Conservation (phyloP, 1,139 yeast species). For the Saccharomyces pastorianus region DNA sequence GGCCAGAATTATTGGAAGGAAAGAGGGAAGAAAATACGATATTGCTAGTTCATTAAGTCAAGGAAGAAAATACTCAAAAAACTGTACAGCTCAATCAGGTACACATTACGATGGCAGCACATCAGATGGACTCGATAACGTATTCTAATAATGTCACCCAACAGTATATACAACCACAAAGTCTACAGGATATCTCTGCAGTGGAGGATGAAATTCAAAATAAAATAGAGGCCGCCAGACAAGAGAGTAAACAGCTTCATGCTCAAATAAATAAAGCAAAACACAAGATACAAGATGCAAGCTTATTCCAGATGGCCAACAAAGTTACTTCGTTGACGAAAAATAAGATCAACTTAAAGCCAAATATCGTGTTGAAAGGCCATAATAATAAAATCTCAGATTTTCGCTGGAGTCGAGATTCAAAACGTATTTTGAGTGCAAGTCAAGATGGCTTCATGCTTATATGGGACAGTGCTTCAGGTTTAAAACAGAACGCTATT, state of each 20-base stretch:
- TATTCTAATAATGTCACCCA: background rate
- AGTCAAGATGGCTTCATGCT: conserved; percentile 84
- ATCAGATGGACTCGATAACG: background rate
- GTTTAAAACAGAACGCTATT: conserved; percentile 64
- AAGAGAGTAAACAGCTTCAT: conserved; percentile 42
- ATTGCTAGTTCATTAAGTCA: background rate
- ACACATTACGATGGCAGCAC: background rate
- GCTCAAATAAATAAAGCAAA: conserved; percentile 43
- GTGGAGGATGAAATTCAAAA: conserved; percentile 22
- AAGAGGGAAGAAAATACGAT: background rate
- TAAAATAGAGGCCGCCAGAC: conserved; percentile 36
- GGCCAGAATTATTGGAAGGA: background rate
- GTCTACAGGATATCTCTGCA: conserved; percentile 2
- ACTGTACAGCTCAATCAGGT: background rate
- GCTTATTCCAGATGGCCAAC: conserved; percentile 37
- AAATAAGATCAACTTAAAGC: conserved; percentile 30
- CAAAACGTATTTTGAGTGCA: conserved; percentile 55
- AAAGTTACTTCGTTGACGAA: conserved; percentile 24
- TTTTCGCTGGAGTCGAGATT: conserved; percentile 60
- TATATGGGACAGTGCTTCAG: conserved; percentile 74
- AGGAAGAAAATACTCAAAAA: background rate
- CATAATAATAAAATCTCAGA: conserved; percentile 70
- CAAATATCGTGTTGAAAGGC: conserved; percentile 47
- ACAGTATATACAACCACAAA: background rate
- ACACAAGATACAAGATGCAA: conserved; percentile 40